Evolutionary conservation across 2,329 filamentous ascomycete species (phyloP).

Genomic region (Diaporthe sp.): DNA sequence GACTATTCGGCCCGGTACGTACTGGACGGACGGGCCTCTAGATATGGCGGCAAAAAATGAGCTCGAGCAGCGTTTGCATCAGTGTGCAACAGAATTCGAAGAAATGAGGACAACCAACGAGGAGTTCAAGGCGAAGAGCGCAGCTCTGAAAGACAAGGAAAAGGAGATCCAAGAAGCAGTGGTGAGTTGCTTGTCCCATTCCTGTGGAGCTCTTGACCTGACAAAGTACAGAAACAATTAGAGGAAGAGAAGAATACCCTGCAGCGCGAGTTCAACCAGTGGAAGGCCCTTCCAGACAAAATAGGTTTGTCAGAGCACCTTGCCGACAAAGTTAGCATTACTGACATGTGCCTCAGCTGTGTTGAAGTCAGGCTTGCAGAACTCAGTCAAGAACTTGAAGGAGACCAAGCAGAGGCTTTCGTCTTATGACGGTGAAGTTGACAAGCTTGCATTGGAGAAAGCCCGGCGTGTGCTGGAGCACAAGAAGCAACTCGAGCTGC

Average conservation of each 20-base stretch:
- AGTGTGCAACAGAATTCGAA: conserved; percentile 54
- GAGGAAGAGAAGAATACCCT: conserved; percentile 74
- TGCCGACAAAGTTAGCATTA: no score
- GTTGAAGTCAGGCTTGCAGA: conserved; percentile 52
- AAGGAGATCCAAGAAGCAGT: conserved; percentile 55
- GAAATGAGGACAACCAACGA: conserved; percentile 51
- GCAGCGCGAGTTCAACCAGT: conserved; percentile 76
- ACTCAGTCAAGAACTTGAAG: conserved; percentile 53
- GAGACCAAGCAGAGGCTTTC: conserved; percentile 60
- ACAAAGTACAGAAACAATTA: conserved; percentile 59
- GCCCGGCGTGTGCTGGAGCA: conserved; percentile 66
- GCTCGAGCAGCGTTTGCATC: conserved; percentile 66
- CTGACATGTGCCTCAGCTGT: conserved; percentile 45
- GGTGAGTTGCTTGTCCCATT: conserved; percentile 51
- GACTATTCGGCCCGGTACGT: conserved; percentile 70
- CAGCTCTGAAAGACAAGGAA: conserved; percentile 53
- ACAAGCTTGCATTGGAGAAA: conserved; percentile 68
- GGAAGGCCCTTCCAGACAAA: conserved; percentile 77
- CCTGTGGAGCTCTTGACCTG: conserved; percentile 9
- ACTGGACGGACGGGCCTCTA: conserved; percentile 84
- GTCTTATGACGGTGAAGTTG: conserved; percentile 66
- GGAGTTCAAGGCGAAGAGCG: conserved; percentile 54
- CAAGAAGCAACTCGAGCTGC: conserved; percentile 71
- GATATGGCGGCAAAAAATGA: conserved; percentile 75
- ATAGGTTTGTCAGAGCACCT: conserved; percentile 63